Evolutionary conservation across 768 basidiomycete species (phyloP), one percentile per base, ranked within the genome.

Genomic region (Phaffia australis): DNA sequence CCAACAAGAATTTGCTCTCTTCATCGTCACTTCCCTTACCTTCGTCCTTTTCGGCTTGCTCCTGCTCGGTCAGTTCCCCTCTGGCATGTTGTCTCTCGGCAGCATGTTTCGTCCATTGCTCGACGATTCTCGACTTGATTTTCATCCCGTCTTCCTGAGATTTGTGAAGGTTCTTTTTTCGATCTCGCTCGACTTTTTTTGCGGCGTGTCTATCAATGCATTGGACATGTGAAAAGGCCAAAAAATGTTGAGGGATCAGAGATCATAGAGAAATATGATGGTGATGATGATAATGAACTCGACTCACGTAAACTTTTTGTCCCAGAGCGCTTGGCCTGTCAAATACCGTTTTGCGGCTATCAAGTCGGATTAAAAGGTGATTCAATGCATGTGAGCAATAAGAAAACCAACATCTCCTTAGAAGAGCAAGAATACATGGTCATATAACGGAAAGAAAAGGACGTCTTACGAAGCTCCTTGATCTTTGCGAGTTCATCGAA

Each of bases 401-500:
- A 29, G 15, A 3, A n/a, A 46, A 23, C 11, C 35, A 42, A 42
- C 4, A 11, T 11, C 11, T 42, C 11, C 35, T 42, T n/a, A n/a
- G n/a, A n/a, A 15, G 2, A 23, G 27, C 35, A 11, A 42, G 6
- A 42, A 42, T 11, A 11, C 35, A 42, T 42, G 35, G 35, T 4
- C 4, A 42, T 5, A 11, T 5, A 42, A 42, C 35, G 35, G 35
- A 42, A 42, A 42, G 11, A 42, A 11, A 11, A 11, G 11, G 35
- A 42, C 32, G 52, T 66, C 49, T 66, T 66, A 0, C 83, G 81
- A 18, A 78, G 82, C 78, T 93, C 90, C 27, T 88, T 86, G 52
- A 94, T 77, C 30, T 79, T 79, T 5, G 91, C 92, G 32, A 97
- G 80, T 55, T 83, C 78, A 50, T 86, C 83, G 0, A 78, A 73